Percentiles rank a stretch among this genome's conserved stretches.
These are phyloP conservation scores for Pleurotus ostreatus DNA, from an alignment of 768 basidiomycete genomes.

Conservation along the genomic window DNA sequence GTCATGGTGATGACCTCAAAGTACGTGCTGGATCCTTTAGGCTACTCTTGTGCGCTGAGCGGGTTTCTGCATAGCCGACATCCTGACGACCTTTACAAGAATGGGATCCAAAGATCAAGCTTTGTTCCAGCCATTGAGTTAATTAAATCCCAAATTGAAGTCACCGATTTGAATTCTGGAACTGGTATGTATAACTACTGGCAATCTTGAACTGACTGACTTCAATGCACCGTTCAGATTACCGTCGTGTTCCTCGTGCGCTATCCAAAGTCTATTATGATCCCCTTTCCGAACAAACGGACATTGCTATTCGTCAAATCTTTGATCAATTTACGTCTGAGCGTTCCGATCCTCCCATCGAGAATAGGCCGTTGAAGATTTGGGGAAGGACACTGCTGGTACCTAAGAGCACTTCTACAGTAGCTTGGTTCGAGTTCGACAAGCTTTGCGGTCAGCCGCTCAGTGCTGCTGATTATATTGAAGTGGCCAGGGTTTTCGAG, in stretches of 20 bases:
- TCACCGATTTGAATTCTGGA: constrained; percentile 93
- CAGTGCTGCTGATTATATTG: constrained; percentile 94
- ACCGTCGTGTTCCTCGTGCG: constrained; percentile 88
- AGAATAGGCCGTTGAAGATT: constrained; percentile 64
- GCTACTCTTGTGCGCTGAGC: constrained; percentile 3
- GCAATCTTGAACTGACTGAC: constrained; percentile 1
- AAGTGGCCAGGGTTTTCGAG: constrained; percentile 83
- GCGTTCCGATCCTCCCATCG: constrained; percentile 50
- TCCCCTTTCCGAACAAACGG: constrained; percentile 66
- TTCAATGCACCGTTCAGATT: constrained; percentile 50
- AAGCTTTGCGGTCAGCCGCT: constrained; percentile 87
- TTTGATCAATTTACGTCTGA: constrained; percentile 68
- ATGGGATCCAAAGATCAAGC: constrained; percentile 93
- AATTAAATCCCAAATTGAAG: constrained; percentile 80
- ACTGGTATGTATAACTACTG: constrained; percentile 55
- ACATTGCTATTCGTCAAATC: constrained; percentile 75
- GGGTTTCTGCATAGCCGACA: constrained; percentile 64
- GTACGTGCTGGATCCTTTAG: constrained; percentile 41
- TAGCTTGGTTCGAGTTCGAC: constrained; percentile 84
- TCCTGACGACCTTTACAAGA: constrained; percentile 96
- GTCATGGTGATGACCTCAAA: constrained; percentile 97
- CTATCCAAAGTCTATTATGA: constrained; percentile 93
- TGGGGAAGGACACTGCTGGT: constrained; percentile 87
- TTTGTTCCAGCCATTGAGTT: constrained; percentile 95
- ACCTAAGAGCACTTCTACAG: constrained; percentile 72